These are phyloP conservation scores for Syncephalis plumigaleata DNA, from an alignment of 371 early-diverging fungal species.

Conservation along the genomic window DNA sequence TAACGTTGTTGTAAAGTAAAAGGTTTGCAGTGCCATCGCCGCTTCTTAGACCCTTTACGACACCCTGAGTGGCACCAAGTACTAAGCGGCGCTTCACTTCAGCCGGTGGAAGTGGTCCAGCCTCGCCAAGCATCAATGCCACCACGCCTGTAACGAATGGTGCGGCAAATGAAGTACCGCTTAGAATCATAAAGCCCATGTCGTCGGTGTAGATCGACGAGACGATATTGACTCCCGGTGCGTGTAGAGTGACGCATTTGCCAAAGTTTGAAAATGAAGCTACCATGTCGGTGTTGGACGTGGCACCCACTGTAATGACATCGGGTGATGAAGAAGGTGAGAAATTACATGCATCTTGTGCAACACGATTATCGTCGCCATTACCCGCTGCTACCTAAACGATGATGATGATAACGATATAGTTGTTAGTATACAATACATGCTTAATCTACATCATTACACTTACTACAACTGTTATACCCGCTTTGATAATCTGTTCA, in stretches of 20 bases:
- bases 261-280: slow-evolving; percentile 63
- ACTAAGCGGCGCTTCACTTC: background rate
- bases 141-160: slow-evolving; percentile 66
- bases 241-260: slow-evolving; percentile 42
- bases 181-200: slow-evolving; percentile 38
- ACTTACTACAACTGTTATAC: slow-evolving; percentile 29
- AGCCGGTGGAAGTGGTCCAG: background rate
- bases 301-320: slow-evolving; percentile 49
- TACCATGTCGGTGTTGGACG: slow-evolving; percentile 29
- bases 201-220: slow-evolving; percentile 72
- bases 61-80: background rate
- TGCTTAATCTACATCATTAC: slow-evolving; percentile 85
- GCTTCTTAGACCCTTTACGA: background rate
- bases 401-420: background rate
- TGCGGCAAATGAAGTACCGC: slow-evolving; percentile 72
- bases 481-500: background rate
- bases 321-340: slow-evolving; percentile 36
- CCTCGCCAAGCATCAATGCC: slow-evolving; percentile 22
- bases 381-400: slow-evolving; percentile 45
- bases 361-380: slow-evolving; percentile 31
- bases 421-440: too few species aligned
- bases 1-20: too few species aligned
- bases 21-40: too few species aligned
- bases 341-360: slow-evolving; percentile 26
- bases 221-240: slow-evolving; percentile 75